phyloP scores from a whole-genome alignment of 2,329 filamentous ascomycete species.

The Colletotrichum phormii region DNA sequence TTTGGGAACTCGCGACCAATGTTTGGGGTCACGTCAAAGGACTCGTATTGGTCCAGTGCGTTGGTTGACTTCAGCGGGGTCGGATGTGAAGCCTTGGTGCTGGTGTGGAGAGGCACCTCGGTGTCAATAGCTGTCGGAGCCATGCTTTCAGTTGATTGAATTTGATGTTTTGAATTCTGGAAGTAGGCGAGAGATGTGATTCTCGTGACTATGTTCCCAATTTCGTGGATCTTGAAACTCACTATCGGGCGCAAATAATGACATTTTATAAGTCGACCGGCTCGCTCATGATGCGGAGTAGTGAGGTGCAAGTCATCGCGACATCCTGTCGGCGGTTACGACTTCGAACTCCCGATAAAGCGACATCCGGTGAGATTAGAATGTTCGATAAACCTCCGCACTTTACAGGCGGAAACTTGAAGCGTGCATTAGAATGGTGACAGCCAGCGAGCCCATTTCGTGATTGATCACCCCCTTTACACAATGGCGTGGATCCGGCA shows the following conservation, averaged over 20 bases:
- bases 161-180: neutral
- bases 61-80: conserved; percentile 49
- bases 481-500: conserved; percentile 30
- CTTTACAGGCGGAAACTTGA: neutral
- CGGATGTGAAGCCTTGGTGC: conserved; percentile 15
- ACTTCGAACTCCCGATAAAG: neutral
- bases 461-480: conserved; percentile 21
- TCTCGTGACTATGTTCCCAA: too few relatives aligned
- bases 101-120: conserved; percentile 28
- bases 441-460: conserved; percentile 29
- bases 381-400: neutral
- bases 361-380: conserved; percentile 15
- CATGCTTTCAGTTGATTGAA: neutral
- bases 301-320: neutral
- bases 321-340: conserved; percentile 6
- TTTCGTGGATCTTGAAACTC: too few relatives aligned
- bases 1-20: conserved; percentile 66
- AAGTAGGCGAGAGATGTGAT: too few relatives aligned
- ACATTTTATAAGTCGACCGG: conserved; percentile 15
- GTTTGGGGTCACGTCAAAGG: conserved; percentile 63
- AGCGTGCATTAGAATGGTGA: conserved; percentile 15
- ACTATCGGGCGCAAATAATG: neutral
- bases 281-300: neutral
- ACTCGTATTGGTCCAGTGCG: conserved; percentile 55
- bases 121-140: conserved; percentile 35